These are phyloP conservation scores for Aphanomyces astaci DNA, from an alignment of 352 stramenopile species.

Conservation along the genomic window DNA sequence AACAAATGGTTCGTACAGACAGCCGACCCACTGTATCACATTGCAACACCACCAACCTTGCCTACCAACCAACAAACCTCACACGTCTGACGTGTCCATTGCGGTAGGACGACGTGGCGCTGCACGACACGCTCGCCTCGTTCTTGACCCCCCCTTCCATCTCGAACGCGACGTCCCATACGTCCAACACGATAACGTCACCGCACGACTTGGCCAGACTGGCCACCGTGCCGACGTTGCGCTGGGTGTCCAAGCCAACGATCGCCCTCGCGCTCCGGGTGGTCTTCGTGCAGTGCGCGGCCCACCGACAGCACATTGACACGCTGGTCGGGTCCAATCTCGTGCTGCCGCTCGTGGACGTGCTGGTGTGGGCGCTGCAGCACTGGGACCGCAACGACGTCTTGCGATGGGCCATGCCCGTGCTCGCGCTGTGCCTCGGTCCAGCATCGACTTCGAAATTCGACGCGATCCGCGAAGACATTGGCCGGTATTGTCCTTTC, in stretches of 20 bases:
- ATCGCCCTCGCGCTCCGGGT: conserved; percentile 1
- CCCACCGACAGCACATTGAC: not conserved
- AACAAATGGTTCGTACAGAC: not conserved
- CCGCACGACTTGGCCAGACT: not conserved
- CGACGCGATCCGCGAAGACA: conserved; percentile 12
- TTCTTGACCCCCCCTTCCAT: not conserved
- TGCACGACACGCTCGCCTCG: not conserved
- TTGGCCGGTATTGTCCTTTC: conserved; percentile 8
- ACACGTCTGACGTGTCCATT: not conserved
- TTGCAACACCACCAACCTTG: not conserved
- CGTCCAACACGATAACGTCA: not conserved
- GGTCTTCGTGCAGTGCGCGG: not conserved
- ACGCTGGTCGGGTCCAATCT: conserved; percentile 6
- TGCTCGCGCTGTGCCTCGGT: not conserved
- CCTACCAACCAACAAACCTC: too few species aligned
- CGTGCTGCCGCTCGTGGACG: conserved; percentile 18
- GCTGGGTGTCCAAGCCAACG: conserved; percentile 2
- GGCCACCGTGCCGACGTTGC: not conserved
- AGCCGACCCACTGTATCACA: not conserved
- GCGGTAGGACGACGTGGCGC: not conserved
- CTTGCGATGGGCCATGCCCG: conserved; percentile 7
- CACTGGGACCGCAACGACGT: conserved; percentile 6
- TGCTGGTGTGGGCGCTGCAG: conserved; percentile 7
- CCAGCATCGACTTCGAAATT: conserved; percentile 12
- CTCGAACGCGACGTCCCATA: too few species aligned